Evolutionary conservation across 176 grass and related monocot genomes (phyloP).

Genomic region (Coix lacrymajobi): DNA sequence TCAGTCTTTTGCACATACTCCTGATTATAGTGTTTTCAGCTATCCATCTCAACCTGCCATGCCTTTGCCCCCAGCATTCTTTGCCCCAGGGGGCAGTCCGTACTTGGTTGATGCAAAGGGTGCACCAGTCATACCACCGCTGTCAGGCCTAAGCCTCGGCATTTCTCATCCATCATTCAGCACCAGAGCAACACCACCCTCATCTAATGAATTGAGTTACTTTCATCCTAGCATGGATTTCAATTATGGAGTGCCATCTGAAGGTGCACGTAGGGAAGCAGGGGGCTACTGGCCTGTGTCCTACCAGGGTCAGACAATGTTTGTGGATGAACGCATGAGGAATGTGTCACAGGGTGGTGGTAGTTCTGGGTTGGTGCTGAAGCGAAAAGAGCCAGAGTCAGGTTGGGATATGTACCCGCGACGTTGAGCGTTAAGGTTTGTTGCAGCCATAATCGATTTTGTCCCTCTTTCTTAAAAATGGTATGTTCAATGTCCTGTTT

Average conservation of each 20-base stretch:
- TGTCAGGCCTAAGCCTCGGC: conserved; percentile 31
- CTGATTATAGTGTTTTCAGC: conserved; percentile 30
- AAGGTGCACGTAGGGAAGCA: conserved; percentile 36
- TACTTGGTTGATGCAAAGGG: conserved; percentile 50
- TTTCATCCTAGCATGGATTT: conserved; percentile 51
- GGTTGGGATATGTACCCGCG: conserved; percentile 51
- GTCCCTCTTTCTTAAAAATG: conserved; percentile 7
- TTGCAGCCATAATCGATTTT: conserved; percentile 28
- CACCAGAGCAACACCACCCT: conserved; percentile 16
- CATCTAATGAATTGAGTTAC: conserved; percentile 25
- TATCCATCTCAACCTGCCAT: conserved; percentile 25
- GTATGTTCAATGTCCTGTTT: conserved; percentile 9
- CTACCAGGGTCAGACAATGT: conserved; percentile 37
- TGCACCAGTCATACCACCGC: conserved; percentile 26
- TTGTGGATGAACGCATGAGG: conserved; percentile 46
- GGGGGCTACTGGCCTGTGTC: conserved; percentile 34
- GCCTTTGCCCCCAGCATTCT: conserved; percentile 30
- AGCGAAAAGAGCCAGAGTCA: conserved; percentile 68
- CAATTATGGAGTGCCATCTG: conserved; percentile 28
- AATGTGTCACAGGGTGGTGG: conserved; percentile 36
- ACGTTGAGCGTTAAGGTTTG: conserved; percentile 18
- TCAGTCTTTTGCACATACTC: conserved; percentile 31
- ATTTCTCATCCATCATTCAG: conserved; percentile 36
- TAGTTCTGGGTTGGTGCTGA: conserved; percentile 24
- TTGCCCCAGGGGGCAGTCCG: conserved; percentile 33